Evolutionary conservation across 352 stramenopile genomes (phyloP), one percentile per base, ranked within the genome.

Genomic region (Pythium coloratum): DNA sequence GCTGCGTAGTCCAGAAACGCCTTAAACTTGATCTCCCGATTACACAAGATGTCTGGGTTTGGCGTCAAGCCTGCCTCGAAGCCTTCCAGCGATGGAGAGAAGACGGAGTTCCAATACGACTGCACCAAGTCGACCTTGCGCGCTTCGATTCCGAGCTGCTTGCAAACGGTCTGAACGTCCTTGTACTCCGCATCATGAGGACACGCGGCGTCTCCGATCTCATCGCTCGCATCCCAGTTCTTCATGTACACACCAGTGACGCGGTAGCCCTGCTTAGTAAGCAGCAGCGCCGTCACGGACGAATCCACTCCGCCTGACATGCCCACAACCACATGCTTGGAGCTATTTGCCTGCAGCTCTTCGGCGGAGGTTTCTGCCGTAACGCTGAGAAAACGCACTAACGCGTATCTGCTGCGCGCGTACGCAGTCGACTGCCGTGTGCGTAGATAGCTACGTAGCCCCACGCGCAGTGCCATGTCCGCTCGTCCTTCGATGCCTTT

Each of bases 291-390:
- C 42, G 93, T 83, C 30, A 99, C 97, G 1, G 96, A 98, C 24
- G 96, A 99, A 76, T 99, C 97, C 26, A 99, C 96, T n/a, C 97
- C 97, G 32, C 97, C 97, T 13, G 96, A 99, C 85, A 99, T 97
- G 47, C 97, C 97, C 30, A 99, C 92, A 1, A 97, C 94, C 46
- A 99, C 90, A 61, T 90, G 85, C 59, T 84, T 89, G 32, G 59
- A 67, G 10, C 55, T 65, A 30, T 83, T 81, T 1, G 8, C n/a
- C 42, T 42, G 20, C n/a, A 33, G 54, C 54, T 60, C 13, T 8
- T 42, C 18, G 33, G 32, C 12, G 18, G 30, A 30, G 18, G 9
- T 9, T 16, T 8, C 18, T 9, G n/a, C 2, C 7, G 16, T 5
- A 13, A 46, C 4, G 18, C 32, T 16, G 33, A 24, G 54, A 7